A percentile compares a stretch with the other conserved stretches of the same genome.
These are phyloP conservation scores for Alternaria panax DNA, from an alignment of 2,329 filamentous ascomycete species.

Conservation along the genomic window DNA sequence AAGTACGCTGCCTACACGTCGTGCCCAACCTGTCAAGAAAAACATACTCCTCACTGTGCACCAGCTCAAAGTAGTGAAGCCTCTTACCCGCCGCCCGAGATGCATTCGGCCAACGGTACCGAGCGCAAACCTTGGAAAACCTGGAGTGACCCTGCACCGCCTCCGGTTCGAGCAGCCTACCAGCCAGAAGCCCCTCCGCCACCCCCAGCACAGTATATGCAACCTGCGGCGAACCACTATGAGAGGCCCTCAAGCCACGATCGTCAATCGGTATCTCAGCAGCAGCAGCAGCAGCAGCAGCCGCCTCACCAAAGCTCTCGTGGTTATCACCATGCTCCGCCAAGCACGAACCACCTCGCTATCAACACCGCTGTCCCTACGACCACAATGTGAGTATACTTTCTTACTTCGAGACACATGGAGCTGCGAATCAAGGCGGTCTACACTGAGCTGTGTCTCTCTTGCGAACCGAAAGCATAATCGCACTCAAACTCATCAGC, in stretches of 20 bases:
- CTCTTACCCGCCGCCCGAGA: conserved; percentile 30
- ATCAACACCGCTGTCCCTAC: conserved; percentile 24
- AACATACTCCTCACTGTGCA: conserved; percentile 44
- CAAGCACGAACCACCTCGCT: conserved; percentile 38
- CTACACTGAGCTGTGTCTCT: background rate
- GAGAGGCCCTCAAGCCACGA: conserved; percentile 34
- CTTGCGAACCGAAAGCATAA: background rate
- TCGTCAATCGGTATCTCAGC: conserved; percentile 28
- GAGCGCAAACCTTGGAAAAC: conserved; percentile 39
- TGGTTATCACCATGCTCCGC: conserved; percentile 41
- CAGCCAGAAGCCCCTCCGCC: conserved; percentile 24
- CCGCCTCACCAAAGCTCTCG: conserved; percentile 42
- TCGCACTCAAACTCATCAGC: background rate
- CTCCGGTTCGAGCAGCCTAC: conserved; percentile 34
- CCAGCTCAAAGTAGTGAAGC: conserved; percentile 14
- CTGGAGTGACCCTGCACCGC: conserved; percentile 31
- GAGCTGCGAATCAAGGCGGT: background rate
- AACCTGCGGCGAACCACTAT: conserved; percentile 25
- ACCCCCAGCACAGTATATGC: conserved; percentile 30
- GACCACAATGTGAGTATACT: conserved; percentile 19
- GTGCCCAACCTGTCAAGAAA: conserved; percentile 29
- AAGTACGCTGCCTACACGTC: conserved; percentile 39
- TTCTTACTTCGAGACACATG: background rate
- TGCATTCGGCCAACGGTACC: conserved; percentile 23
- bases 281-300: conserved; percentile 28